These are phyloP conservation scores for Salvia rosmarinus DNA, from an alignment of 257 asterid species.

Conservation along the genomic window DNA sequence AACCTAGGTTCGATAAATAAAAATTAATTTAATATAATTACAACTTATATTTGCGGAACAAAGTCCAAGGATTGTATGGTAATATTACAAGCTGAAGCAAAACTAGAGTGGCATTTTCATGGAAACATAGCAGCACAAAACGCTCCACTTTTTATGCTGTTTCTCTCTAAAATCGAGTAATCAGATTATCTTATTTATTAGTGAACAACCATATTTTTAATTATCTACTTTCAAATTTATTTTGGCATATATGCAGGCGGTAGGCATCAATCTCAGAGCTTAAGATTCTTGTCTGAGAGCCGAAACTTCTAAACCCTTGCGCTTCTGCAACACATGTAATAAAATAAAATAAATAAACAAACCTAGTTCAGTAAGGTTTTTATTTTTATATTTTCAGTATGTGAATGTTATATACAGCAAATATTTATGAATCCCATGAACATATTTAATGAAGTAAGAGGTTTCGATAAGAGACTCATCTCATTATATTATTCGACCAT, in stretches of 20 bases:
- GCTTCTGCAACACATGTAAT: slow-evolving; percentile 25
- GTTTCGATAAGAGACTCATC: background rate
- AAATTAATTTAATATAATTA: background rate
- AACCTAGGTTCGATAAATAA: background rate
- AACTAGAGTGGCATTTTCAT: slow-evolving; percentile 36
- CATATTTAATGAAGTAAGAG: background rate
- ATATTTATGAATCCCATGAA: slow-evolving; percentile 10
- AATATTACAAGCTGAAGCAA: slow-evolving; percentile 29
- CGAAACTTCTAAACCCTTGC: slow-evolving; percentile 74
- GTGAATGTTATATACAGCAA: background rate
- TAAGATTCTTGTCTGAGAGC: slow-evolving; percentile 49
- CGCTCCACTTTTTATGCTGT: slow-evolving; percentile 66
- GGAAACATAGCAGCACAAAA: slow-evolving; percentile 56
- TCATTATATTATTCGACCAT: no score
- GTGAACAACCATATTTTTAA: slow-evolving; percentile 1
- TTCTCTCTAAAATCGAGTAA: slow-evolving; percentile 40
- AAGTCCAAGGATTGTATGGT: slow-evolving; percentile 18
- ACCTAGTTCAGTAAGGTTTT: slow-evolving; percentile 18
- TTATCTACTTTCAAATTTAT: slow-evolving; percentile 20
- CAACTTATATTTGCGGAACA: background rate
- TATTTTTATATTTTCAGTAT: background rate
- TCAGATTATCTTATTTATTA: slow-evolving; percentile 11
- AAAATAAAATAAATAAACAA: background rate
- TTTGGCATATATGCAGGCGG: slow-evolving; percentile 23
- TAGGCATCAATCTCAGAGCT: slow-evolving; percentile 55